Conservation (phyloP, 371 early-diverging fungal species). For the Batrachochytrium dendrobatidis region DNA sequence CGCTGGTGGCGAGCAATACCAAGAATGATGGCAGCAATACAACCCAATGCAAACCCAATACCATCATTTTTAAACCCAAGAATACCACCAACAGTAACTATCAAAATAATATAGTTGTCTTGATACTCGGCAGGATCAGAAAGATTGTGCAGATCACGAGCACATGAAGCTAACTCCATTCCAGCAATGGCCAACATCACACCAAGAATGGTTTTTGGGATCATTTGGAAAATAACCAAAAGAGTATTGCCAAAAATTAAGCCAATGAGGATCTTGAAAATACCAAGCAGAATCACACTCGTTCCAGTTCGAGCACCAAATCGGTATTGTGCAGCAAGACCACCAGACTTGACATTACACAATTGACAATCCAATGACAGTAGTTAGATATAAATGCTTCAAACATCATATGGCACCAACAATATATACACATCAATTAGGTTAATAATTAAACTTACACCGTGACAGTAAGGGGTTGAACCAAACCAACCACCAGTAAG, state of each 20-base stretch:
- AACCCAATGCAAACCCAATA: slow-evolving; percentile 59
- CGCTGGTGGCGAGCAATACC: not conserved
- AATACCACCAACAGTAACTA: slow-evolving; percentile 59
- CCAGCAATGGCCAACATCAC: slow-evolving; percentile 83
- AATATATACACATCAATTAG: too few species aligned
- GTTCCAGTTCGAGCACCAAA: slow-evolving; percentile 85
- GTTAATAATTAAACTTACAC: slow-evolving; percentile 10
- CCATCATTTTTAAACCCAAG: slow-evolving; percentile 75
- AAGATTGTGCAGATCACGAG: slow-evolving; percentile 29
- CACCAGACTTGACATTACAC: slow-evolving; percentile 87
- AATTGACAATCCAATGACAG: not conserved
- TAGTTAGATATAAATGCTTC: too few species aligned
- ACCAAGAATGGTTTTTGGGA: slow-evolving; percentile 71
- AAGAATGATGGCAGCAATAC: slow-evolving; percentile 17
- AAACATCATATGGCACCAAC: too few species aligned
- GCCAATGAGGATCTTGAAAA: slow-evolving; percentile 65
- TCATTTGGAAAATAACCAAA: slow-evolving; percentile 55
- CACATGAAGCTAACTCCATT: slow-evolving; percentile 66
- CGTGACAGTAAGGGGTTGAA: slow-evolving; percentile 68
- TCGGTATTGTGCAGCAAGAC: slow-evolving; percentile 85
- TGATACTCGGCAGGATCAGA: slow-evolving; percentile 15
- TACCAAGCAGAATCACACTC: slow-evolving; percentile 68
- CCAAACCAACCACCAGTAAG: slow-evolving; percentile 80
- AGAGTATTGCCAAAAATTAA: slow-evolving; percentile 74
- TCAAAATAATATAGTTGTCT: slow-evolving; percentile 57